Conservation (phyloP, 208 protist genomes). For the Crithidia thermophila region DNA sequence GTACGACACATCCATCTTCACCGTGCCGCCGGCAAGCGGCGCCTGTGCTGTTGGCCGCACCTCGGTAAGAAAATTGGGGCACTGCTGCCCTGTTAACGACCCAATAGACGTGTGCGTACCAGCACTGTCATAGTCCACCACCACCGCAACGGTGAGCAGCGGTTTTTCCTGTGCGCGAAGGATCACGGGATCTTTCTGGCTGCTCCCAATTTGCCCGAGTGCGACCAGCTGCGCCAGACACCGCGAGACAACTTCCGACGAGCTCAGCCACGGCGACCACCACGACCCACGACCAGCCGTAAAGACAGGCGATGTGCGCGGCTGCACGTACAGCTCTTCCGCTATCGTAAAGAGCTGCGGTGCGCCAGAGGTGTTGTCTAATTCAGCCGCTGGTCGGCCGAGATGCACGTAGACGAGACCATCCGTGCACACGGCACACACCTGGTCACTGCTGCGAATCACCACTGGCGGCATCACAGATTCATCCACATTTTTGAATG, state of each 20-base stretch:
- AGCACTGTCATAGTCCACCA: neutral
- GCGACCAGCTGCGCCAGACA: constrained; percentile 1
- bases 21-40: neutral
- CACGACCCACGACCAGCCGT: neutral
- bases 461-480: no score
- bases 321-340: neutral
- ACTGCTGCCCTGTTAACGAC: neutral
- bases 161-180: neutral
- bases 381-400: neutral
- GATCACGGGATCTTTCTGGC: neutral
- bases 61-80: neutral
- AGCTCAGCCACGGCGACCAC: neutral
- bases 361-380: neutral
- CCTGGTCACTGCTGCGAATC: no score
- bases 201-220: neutral
- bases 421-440: constrained; percentile 8
- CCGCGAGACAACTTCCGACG: neutral
- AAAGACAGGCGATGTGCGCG: neutral
- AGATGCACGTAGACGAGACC: constrained; percentile 9
- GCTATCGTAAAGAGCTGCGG: neutral
- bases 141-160: neutral
- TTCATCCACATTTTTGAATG: no score
- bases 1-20: constrained; percentile 6
- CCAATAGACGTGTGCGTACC: neutral
- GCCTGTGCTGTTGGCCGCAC: neutral